These are phyloP conservation scores for Lupinus albus DNA, from an alignment of 306 rosid species.

Conservation along the genomic window DNA sequence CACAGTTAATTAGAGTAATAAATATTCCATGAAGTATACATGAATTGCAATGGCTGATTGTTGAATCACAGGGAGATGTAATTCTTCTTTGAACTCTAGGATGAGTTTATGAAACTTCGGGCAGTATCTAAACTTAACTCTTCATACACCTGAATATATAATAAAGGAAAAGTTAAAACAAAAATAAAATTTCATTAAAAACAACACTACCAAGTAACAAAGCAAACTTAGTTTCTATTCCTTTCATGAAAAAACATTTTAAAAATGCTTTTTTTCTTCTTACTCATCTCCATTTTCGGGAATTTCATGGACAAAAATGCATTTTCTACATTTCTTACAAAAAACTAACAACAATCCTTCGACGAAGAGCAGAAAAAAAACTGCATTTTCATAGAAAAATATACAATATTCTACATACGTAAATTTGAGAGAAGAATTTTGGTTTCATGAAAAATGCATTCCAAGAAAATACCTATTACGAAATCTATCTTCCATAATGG, in stretches of 20 bases:
- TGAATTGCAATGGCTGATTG: slow-evolving; percentile 42
- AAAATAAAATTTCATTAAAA: background rate
- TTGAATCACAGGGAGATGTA: slow-evolving; percentile 28
- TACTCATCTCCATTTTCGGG: background rate
- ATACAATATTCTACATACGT: slow-evolving; percentile 3
- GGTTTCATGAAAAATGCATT: slow-evolving; percentile 6
- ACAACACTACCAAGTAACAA: background rate
- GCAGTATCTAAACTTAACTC: slow-evolving; percentile 74
- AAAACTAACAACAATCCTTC: background rate
- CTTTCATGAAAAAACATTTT: background rate
- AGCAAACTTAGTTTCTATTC: slow-evolving; percentile 12
- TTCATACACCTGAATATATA: slow-evolving; percentile 59
- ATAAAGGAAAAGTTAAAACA: background rate
- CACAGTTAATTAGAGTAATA: slow-evolving; percentile 17
- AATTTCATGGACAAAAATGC: slow-evolving; percentile 2
- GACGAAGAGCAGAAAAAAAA: background rate
- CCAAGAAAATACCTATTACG: slow-evolving; percentile 19
- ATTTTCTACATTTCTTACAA: slow-evolving; percentile 1
- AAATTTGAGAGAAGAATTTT: background rate
- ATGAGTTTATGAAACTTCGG: slow-evolving; percentile 50
- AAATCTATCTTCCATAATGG: background rate
- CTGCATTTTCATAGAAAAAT: slow-evolving; percentile 21
- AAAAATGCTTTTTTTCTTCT: background rate
- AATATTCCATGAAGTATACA: slow-evolving; percentile 31
- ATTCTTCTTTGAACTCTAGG: slow-evolving; percentile 41